Evolutionary conservation across 768 basidiomycete genomes (phyloP), one percentile per base, ranked within the genome.

Genomic region (Lanmaoa rubissima): DNA sequence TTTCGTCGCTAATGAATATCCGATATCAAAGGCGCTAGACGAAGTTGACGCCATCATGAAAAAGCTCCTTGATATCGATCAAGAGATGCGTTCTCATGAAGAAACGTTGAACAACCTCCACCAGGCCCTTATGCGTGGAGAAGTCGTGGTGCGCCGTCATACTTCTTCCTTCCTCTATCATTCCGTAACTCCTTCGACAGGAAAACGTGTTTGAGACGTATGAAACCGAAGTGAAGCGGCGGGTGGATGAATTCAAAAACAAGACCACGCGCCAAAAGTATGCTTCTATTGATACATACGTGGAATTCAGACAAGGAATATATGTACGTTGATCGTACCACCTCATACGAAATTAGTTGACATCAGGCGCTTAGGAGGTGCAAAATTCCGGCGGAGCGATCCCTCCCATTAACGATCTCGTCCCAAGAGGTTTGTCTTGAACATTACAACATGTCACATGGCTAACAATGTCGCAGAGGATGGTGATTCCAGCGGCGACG

Each of bases 231-330:
- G 75, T 84, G 0, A 67, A 77, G 47, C 69, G 67, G 16, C 70
- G 68, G 40, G 65, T 79, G 42, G 73, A 79, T 7, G 75, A 74
- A 31, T 89, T 90, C 68, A 61, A 74, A 2, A 66, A 66, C 31
- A 84, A 83, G 73, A 93, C 92, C 0, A 75, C 84, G 8, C 82
- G 92, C 10, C 90, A 94, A 70, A 92, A 87, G 67, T 94, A 92
- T 66, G 81, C 79, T 16, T 86, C 86, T 47, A 73, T 76, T 48
- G 76, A 82, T 0, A 69, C 75, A 24, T 95, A 93, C 62, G 63
- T 71, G 14, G 65, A 75, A 19, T 93, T 90, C 75, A 84, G 78
- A 65, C 78, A 87, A 54, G 71, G 73, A 14, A 80, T 94, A 38
- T 90, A 82, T 77, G 91, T 90, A 61, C 19, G 85, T 76, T 34